These are phyloP conservation scores for Lablab purpureus DNA, from an alignment of 306 rosid species.

Conservation along the genomic window DNA sequence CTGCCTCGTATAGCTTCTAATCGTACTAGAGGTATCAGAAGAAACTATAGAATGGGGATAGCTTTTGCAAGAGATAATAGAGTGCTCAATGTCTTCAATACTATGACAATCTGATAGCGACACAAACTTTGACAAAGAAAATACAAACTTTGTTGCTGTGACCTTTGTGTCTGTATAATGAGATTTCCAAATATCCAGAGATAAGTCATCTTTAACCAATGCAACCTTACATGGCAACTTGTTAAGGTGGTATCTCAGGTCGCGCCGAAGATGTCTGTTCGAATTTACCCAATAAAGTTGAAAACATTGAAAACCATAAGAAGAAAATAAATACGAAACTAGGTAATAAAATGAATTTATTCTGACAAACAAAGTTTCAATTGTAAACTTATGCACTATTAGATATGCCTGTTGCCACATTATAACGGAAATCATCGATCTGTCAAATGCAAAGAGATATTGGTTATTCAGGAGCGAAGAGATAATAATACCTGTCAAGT, in stretches of 20 bases:
- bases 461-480: neutral
- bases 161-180: conserved; percentile 45
- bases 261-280: conserved; percentile 70
- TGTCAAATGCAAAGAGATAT: conserved; percentile 21
- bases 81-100: conserved; percentile 51
- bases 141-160: conserved; percentile 53
- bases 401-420: neutral
- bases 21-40: conserved; percentile 44
- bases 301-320: conserved; percentile 30
- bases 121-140: conserved; percentile 62
- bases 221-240: conserved; percentile 77
- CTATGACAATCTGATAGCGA: conserved; percentile 45
- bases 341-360: neutral
- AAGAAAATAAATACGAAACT: neutral
- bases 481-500: conserved; percentile 71
- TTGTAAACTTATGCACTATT: neutral
- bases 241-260: conserved; percentile 61
- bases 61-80: conserved; percentile 48
- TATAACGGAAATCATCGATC: neutral
- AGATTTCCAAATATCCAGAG: conserved; percentile 55
- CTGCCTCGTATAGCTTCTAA: conserved; percentile 39
- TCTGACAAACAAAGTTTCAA: neutral
- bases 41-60: conserved; percentile 42
- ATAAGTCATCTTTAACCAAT: conserved; percentile 60
- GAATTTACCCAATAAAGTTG: conserved; percentile 30